A percentile compares a stretch with the other conserved stretches of the same genome.
These are phyloP conservation scores for Paramecium sonneborni DNA, from an alignment of 73 alveolate species.

Conservation along the genomic window DNA sequence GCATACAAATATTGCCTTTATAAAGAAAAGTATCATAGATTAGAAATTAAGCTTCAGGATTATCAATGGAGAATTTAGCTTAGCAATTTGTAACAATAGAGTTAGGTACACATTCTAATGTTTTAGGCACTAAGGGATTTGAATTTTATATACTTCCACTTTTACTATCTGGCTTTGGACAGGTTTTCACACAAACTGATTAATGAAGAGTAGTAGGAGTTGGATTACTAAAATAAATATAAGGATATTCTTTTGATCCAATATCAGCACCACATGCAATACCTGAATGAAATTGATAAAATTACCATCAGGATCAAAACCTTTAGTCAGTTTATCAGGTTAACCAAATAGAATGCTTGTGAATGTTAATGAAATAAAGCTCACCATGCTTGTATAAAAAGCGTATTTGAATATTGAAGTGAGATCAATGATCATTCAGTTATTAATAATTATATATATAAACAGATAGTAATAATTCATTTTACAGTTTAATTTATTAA, in stretches of 20 bases:
- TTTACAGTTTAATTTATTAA: not conserved
- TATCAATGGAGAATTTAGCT: not conserved
- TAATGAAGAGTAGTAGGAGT: not conserved
- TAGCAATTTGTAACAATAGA: not conserved
- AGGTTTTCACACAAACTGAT: slow-evolving; percentile 52
- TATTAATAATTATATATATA: not conserved
- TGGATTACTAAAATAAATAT: slow-evolving; percentile 62
- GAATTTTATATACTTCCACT: not conserved
- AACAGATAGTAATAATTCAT: not conserved
- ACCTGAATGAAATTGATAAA: not conserved
- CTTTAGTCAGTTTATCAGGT: not conserved
- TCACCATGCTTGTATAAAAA: not conserved
- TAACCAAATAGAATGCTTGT: not conserved
- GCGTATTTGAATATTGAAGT: not conserved
- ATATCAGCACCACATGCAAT: slow-evolving; percentile 58
- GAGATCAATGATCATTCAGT: not conserved
- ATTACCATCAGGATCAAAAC: slow-evolving; percentile 42
- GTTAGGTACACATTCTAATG: not conserved
- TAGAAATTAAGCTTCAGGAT: not conserved
- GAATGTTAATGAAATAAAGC: not conserved
- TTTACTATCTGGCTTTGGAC: slow-evolving; percentile 27
- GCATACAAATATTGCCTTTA: slow-evolving; percentile 34
- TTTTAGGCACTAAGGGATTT: not conserved
- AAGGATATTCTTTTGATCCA: slow-evolving; percentile 53
- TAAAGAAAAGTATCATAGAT: slow-evolving; percentile 24